These are phyloP conservation scores for Leccinum rimulosum DNA, from an alignment of 768 basidiomycete genomes.

Conservation along the genomic window DNA sequence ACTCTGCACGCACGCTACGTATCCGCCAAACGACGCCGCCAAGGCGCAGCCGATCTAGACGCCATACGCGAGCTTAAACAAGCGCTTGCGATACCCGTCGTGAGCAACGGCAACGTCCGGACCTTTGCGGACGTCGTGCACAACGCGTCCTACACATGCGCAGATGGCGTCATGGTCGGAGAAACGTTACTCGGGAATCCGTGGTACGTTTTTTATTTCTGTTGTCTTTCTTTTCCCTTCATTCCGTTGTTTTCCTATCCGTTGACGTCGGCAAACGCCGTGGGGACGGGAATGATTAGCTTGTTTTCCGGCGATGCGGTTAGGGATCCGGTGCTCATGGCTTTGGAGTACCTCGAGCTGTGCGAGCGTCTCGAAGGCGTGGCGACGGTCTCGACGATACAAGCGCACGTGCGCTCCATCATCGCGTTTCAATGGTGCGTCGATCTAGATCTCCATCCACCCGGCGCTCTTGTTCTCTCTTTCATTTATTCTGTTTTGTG, in stretches of 20 bases:
- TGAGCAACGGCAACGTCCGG: slow-evolving; percentile 81
- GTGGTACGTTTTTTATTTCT: slow-evolving; percentile 42
- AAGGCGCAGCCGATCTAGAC: slow-evolving; percentile 66
- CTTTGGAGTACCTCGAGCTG: slow-evolving; percentile 65
- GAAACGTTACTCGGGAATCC: slow-evolving; percentile 76
- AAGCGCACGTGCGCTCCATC: slow-evolving; percentile 67
- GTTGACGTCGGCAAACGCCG: neutral
- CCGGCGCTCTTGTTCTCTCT: neutral
- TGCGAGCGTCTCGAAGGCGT: slow-evolving; percentile 53
- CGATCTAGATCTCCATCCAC: neutral
- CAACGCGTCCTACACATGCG: slow-evolving; percentile 55
- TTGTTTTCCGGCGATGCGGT: slow-evolving; percentile 49
- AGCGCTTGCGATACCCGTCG: slow-evolving; percentile 50
- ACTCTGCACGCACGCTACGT: slow-evolving; percentile 75
- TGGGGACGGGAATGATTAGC: slow-evolving; percentile 33
- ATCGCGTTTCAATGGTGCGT: slow-evolving; percentile 66
- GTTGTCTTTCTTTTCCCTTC: neutral
- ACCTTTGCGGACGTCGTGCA: slow-evolving; percentile 51
- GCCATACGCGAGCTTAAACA: slow-evolving; percentile 58
- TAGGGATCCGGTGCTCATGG: slow-evolving; percentile 66
- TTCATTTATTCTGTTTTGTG: neutral
- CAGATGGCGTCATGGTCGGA: slow-evolving; percentile 80
- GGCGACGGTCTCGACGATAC: slow-evolving; percentile 47
- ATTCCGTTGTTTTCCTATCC: neutral
- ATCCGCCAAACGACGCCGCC: slow-evolving; percentile 64